A percentile compares a stretch with the other conserved stretches of the same genome.
Evolutionary conservation across 805 yeast species (phyloP).

Genomic region (Ogataea pilisensis): DNA sequence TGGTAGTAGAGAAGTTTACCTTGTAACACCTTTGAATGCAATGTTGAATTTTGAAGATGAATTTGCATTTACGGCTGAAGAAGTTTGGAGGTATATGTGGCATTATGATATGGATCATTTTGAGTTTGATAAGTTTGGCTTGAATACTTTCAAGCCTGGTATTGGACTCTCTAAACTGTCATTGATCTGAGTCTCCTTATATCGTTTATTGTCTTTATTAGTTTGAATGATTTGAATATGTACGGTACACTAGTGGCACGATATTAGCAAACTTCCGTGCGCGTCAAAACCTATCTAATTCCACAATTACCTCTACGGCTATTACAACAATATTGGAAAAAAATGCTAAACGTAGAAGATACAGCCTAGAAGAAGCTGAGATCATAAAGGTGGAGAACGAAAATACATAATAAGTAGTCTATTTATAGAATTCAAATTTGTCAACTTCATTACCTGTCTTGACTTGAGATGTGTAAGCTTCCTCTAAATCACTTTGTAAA

Average conservation of each 20-base stretch:
- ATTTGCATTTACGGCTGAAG: conserved; percentile 6
- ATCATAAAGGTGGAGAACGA: no score
- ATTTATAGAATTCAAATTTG: conserved; percentile 96
- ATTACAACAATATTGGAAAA: no score
- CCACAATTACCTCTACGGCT: no score
- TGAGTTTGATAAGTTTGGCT: conserved; percentile 41
- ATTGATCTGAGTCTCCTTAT: background rate
- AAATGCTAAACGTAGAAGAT: no score
- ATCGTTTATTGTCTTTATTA: no score
- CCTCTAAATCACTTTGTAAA: conserved; percentile 93
- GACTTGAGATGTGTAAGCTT: conserved; percentile 95
- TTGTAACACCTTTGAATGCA: conserved; percentile 30
- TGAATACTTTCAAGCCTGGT: conserved; percentile 55
- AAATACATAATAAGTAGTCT: conserved; percentile 7
- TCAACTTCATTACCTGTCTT: conserved; percentile 94
- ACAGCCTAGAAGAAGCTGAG: no score
- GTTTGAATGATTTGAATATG: no score
- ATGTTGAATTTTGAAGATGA: conserved; percentile 14
- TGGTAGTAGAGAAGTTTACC: conserved; percentile 5
- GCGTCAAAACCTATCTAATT: no score
- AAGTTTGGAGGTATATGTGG: conserved; percentile 34
- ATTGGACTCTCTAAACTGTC: conserved; percentile 45
- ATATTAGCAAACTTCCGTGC: no score
- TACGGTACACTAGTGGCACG: no score
- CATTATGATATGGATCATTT: conserved; percentile 78